phyloP scores from a whole-genome alignment of 164 flowering plant species.

The Dillenia turbinata region DNA sequence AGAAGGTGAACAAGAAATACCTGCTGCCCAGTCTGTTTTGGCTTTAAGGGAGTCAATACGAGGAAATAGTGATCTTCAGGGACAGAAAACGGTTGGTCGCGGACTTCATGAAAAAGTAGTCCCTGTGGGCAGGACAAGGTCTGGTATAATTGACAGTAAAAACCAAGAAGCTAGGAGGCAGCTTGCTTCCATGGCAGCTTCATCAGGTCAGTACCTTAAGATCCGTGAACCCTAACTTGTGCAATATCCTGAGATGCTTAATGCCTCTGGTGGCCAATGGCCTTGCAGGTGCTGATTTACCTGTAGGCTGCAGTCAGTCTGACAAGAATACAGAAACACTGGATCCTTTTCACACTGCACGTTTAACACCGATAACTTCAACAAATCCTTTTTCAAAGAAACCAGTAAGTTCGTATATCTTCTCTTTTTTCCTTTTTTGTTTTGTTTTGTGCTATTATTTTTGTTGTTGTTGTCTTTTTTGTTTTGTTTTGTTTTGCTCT shows the following conservation, averaged over 20 bases:
- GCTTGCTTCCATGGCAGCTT: conserved; percentile 17
- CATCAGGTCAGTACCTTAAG: conserved; percentile 7
- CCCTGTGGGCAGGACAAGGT: conserved; percentile 12
- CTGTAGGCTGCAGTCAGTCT: conserved; percentile 15
- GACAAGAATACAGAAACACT: conserved; percentile 10
- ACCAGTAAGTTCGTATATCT: conserved; percentile 25
- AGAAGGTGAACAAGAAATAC: conserved; percentile 16
- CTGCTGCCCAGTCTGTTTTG: conserved; percentile 17
- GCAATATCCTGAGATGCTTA: background rate
- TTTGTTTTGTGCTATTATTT: no score
- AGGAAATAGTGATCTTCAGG: conserved; percentile 9
- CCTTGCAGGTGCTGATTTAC: conserved; percentile 24
- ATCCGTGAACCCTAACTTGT: background rate
- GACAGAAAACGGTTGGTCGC: conserved; percentile 9
- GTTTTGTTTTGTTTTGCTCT: no score
- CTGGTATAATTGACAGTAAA: conserved; percentile 9
- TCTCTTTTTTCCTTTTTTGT: no score
- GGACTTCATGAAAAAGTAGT: conserved; percentile 13
- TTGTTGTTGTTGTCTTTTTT: no score
- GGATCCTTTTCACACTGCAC: conserved; percentile 15
- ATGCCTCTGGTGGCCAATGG: background rate
- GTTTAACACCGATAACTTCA: conserved; percentile 6
- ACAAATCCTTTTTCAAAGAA: conserved; percentile 17
- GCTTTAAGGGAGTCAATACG: conserved; percentile 12
- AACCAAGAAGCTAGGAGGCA: conserved; percentile 18